These are phyloP conservation scores for Fusarium ramigenum DNA, from an alignment of 2,329 filamentous ascomycete genomes.

Conservation along the genomic window DNA sequence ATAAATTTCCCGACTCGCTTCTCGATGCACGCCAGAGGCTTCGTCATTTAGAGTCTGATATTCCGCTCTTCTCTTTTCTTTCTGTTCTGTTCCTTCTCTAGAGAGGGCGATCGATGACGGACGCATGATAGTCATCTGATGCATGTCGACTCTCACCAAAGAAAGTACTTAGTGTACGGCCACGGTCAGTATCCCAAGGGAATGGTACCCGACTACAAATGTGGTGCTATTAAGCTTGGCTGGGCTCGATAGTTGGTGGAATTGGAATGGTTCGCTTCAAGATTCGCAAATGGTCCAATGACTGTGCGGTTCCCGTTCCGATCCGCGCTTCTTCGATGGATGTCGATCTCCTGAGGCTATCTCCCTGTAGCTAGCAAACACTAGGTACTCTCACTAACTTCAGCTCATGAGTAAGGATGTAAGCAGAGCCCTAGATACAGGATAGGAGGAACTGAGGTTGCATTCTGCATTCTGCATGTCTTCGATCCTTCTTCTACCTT, in stretches of 20 bases:
- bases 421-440: neutral
- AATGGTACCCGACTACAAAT: neutral
- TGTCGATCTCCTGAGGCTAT: constrained; percentile 16
- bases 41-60: constrained; percentile 21
- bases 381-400: neutral
- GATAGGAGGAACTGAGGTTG: neutral
- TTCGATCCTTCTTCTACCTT: constrained; percentile 9
- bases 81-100: neutral
- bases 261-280: neutral
- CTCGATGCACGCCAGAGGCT: constrained; percentile 40
- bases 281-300: neutral
- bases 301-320: constrained; percentile 9
- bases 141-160: neutral
- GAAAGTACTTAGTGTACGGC: too few relatives aligned
- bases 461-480: neutral
- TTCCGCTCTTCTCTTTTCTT: constrained; percentile 7
- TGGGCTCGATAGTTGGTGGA: neutral
- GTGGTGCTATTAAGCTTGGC: neutral
- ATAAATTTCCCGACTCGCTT: constrained; percentile 46
- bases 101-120: neutral
- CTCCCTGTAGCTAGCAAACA: neutral
- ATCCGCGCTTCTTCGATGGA: constrained; percentile 5
- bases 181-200: neutral
- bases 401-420: neutral
- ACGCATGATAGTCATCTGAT: neutral